A percentile compares a stretch with the other conserved stretches of the same genome.
These are phyloP conservation scores for Stachybotrys chlorohalonatus DNA, from an alignment of 2,329 filamentous ascomycete species.

Conservation along the genomic window DNA sequence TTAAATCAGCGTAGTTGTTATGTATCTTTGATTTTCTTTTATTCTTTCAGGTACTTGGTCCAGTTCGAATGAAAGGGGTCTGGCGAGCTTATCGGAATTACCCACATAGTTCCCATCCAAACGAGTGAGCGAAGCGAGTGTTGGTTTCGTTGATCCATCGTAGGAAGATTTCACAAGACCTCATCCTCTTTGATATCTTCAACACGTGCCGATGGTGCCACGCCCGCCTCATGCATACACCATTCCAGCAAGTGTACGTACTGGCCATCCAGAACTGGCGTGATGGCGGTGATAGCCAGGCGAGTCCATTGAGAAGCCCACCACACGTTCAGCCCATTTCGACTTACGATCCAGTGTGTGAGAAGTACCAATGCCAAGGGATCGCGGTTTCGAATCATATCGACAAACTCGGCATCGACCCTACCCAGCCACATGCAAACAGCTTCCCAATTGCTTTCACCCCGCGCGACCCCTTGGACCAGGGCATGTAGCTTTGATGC, in stretches of 20 bases:
- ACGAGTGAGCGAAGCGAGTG: too few relatives aligned
- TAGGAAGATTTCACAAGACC: not conserved
- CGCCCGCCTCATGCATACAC: not conserved
- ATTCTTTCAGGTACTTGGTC: too few relatives aligned
- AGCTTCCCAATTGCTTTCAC: not conserved
- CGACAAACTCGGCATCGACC: not conserved
- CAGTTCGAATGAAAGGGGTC: too few relatives aligned
- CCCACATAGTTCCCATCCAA: too few relatives aligned
- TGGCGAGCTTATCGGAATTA: too few relatives aligned
- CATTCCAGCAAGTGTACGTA: conserved; percentile 2
- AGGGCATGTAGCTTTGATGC: not conserved
- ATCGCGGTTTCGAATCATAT: conserved; percentile 1
- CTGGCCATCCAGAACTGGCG: not conserved
- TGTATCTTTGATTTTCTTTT: too few relatives aligned
- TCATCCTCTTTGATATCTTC: not conserved
- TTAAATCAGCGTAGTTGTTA: too few relatives aligned
- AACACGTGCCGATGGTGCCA: not conserved
- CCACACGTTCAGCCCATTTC: conserved; percentile 1
- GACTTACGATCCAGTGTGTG: conserved; percentile 2
- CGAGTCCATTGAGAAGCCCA: conserved; percentile 4
- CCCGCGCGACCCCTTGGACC: not conserved
- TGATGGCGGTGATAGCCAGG: not conserved
- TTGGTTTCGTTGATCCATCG: too few relatives aligned
- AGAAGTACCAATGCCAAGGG: conserved; percentile 3
- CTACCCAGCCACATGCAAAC: conserved; percentile 4